Conservation (phyloP, 2,329 filamentous ascomycete species). For the Macrophomina phaseolina region DNA sequence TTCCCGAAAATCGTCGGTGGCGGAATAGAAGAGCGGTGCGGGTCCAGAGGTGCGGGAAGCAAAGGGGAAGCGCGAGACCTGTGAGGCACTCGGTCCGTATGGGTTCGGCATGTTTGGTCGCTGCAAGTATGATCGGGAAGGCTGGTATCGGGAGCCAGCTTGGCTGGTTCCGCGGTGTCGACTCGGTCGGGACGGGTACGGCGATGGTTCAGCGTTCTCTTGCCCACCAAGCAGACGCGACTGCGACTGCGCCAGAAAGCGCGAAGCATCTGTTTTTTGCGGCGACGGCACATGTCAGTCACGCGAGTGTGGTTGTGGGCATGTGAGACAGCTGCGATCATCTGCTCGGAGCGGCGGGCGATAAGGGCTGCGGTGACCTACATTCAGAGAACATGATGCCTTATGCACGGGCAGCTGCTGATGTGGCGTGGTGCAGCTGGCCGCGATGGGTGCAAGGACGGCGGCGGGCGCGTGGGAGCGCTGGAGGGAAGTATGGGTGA, state of each 20-base stretch:
- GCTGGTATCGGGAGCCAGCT: conserved; percentile 55
- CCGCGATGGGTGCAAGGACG: conserved; percentile 2
- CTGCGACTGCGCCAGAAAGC: conserved; percentile 95
- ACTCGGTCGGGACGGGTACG: conserved; percentile 50
- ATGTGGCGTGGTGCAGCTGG: conserved; percentile 26
- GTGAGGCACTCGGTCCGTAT: conserved; percentile 74
- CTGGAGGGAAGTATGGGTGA: not conserved
- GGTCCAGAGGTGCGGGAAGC: conserved; percentile 78
- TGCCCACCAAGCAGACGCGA: conserved; percentile 79
- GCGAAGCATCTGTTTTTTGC: conserved; percentile 78
- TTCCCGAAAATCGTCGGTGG: conserved; percentile 87
- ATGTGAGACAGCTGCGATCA: conserved; percentile 37
- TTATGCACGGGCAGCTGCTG: conserved; percentile 14
- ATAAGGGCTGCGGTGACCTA: conserved; percentile 58
- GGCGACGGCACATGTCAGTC: conserved; percentile 45
- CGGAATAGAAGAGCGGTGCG: conserved; percentile 93
- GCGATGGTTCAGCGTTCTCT: conserved; percentile 25
- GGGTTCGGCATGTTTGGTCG: conserved; percentile 68
- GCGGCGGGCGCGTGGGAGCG: conserved; percentile 12
- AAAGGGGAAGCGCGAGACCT: conserved; percentile 78
- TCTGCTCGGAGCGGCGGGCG: conserved; percentile 41
- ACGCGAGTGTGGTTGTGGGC: conserved; percentile 42
- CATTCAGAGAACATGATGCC: conserved; percentile 83
- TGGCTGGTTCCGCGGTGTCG: conserved; percentile 55
- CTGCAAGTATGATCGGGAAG: conserved; percentile 57